These are phyloP conservation scores for Tubosaeta sp. DNA, from an alignment of 768 basidiomycete species.

Conservation along the genomic window DNA sequence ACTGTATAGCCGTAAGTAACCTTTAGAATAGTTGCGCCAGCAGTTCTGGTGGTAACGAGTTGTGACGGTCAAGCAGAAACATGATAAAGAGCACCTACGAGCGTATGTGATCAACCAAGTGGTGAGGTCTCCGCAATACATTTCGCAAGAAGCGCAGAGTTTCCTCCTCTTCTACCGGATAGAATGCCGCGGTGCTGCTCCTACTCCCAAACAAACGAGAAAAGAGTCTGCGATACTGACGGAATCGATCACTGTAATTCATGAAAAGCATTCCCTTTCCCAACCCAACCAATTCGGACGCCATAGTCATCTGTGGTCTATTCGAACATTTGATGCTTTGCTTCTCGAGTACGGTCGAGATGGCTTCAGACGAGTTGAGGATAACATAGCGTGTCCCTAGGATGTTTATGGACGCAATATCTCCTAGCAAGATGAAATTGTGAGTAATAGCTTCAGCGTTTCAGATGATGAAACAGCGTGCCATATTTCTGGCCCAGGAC, in stretches of 20 bases:
- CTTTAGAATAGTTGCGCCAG: slow-evolving; percentile 31
- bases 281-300: slow-evolving; percentile 18
- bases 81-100: slow-evolving; percentile 7
- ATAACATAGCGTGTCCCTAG: slow-evolving; percentile 47
- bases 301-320: slow-evolving; percentile 16
- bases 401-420: slow-evolving; percentile 20
- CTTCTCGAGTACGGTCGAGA: slow-evolving; percentile 48
- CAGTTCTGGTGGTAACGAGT: slow-evolving; percentile 4
- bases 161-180: slow-evolving; percentile 10
- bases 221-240: slow-evolving; percentile 13
- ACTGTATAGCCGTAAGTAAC: slow-evolving; percentile 40
- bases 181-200: slow-evolving; percentile 1
- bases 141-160: slow-evolving; percentile 14
- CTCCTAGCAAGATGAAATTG: slow-evolving; percentile 20
- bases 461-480: slow-evolving; percentile 13
- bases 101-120: slow-evolving; percentile 16
- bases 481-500: slow-evolving; percentile 53
- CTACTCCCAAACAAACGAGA: slow-evolving; percentile 9
- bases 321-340: slow-evolving; percentile 48
- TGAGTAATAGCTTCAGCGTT: neutral
- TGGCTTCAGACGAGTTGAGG: slow-evolving; percentile 43
- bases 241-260: slow-evolving; percentile 3
- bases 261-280: slow-evolving; percentile 7
- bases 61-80: no score
- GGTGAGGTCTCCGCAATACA: slow-evolving; percentile 11